Conservation (phyloP, 306 rosid species). For the Sesbania bispinosa region DNA sequence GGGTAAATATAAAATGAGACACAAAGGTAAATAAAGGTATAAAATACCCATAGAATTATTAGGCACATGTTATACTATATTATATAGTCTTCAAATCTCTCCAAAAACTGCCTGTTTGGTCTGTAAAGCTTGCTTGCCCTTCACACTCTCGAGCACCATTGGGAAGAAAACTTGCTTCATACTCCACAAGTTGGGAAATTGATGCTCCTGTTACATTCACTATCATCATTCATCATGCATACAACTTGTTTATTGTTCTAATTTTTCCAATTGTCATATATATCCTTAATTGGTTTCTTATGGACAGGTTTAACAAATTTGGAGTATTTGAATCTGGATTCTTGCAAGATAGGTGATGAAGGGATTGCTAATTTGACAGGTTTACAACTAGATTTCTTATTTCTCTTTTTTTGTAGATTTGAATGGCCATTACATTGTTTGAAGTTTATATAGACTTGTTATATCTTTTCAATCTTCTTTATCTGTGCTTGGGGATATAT, state of each 20-base stretch:
- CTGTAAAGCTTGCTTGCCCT: neutral
- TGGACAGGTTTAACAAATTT: slow-evolving; percentile 62
- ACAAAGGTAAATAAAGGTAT: neutral
- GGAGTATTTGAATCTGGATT: slow-evolving; percentile 95
- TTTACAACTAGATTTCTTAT: slow-evolving; percentile 20
- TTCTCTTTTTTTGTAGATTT: neutral
- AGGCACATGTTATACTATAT: neutral
- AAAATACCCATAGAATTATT: neutral
- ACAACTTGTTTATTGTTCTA: slow-evolving; percentile 7
- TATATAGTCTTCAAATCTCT: neutral
- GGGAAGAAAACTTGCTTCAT: neutral
- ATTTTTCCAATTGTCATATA: neutral
- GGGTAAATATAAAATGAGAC: neutral
- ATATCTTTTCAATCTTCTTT: neutral
- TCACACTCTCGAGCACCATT: neutral
- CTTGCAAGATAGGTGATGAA: slow-evolving; percentile 73
- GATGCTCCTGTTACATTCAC: neutral
- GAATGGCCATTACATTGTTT: neutral
- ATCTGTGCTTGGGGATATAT: neutral
- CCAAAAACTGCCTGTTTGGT: neutral
- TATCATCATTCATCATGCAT: slow-evolving; percentile 12
- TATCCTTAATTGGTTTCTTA: slow-evolving; percentile 14
- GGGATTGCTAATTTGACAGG: slow-evolving; percentile 85
- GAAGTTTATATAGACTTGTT: neutral
- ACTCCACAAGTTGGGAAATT: neutral